A percentile compares a stretch with the other conserved stretches of the same genome.
phyloP scores from a whole-genome alignment of 371 early-diverging fungal species.

The Apophysomyces sp. region DNA sequence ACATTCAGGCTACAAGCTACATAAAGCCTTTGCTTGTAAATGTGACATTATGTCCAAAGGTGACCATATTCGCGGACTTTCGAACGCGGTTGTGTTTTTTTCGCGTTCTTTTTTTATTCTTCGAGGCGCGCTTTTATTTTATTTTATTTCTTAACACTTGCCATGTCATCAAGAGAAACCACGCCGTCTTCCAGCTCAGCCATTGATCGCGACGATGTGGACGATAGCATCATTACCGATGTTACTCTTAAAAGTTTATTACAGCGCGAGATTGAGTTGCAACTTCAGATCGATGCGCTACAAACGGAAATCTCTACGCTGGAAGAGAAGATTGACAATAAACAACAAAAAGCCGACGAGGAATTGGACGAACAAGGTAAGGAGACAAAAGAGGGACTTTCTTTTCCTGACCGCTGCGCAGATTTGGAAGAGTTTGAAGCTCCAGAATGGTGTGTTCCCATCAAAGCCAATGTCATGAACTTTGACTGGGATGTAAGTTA shows the following conservation, averaged over 20 bases:
- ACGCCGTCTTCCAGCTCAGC: constrained; percentile 15
- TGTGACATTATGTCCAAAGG: no score
- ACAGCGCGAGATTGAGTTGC: constrained; percentile 54
- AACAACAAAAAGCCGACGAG: constrained; percentile 23
- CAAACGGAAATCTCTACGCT: constrained; percentile 58
- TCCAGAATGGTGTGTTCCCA: constrained; percentile 93
- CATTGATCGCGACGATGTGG: constrained; percentile 22
- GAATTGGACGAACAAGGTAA: constrained; percentile 35
- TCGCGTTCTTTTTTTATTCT: no score
- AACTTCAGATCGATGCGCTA: constrained; percentile 55
- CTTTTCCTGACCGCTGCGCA: constrained; percentile 11
- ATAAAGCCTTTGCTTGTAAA: no score
- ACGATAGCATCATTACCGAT: constrained; percentile 29
- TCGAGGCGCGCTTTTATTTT: background rate
- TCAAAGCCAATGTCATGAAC: constrained; percentile 91
- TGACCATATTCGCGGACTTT: no score
- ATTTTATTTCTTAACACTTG: background rate
- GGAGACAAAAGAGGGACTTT: background rate
- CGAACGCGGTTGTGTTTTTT: no score
- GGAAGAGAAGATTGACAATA: constrained; percentile 38
- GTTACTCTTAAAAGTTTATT: constrained; percentile 33
- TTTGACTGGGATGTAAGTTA: constrained; percentile 86
- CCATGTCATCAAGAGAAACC: constrained; percentile 28
- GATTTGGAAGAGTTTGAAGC: constrained; percentile 86
- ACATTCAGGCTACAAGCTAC: no score